A percentile compares a stretch with the other conserved stretches of the same genome.
Evolutionary conservation across 1,139 yeast species (phyloP).

Genomic region (Magnusiomyces clavatus): DNA sequence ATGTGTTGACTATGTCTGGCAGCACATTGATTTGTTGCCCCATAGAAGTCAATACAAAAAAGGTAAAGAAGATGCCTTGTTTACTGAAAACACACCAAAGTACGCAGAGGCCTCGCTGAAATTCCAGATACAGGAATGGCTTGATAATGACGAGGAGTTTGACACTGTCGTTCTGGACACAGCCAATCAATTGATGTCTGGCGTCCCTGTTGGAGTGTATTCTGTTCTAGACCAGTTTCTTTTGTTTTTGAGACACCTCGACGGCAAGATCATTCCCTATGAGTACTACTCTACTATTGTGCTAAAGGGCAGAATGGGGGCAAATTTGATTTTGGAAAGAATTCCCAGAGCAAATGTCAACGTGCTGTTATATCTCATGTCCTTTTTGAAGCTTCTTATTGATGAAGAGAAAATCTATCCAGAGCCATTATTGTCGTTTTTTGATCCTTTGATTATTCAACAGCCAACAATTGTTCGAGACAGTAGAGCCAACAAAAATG

Average conservation of each 20-base stretch:
- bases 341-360: slow-evolving; percentile 37
- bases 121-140: slow-evolving; percentile 30
- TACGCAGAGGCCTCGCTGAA: slow-evolving; percentile 19
- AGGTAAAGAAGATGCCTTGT: slow-evolving; percentile 10
- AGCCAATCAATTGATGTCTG: slow-evolving; percentile 21
- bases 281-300: slow-evolving; percentile 25
- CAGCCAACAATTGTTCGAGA: background rate
- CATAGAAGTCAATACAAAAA: slow-evolving; percentile 8
- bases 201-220: slow-evolving; percentile 22
- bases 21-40: slow-evolving; percentile 11
- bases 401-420: slow-evolving; percentile 22
- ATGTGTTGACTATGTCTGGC: slow-evolving; percentile 33
- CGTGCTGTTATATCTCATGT: slow-evolving; percentile 34
- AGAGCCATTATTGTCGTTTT: background rate
- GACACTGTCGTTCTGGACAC: slow-evolving; percentile 28
- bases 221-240: slow-evolving; percentile 31
- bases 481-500: background rate
- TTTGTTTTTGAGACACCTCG: slow-evolving; percentile 31
- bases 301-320: slow-evolving; percentile 11
- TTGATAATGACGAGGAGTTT: slow-evolving; percentile 30
- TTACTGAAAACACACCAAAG: slow-evolving; percentile 13
- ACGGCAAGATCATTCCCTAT: slow-evolving; percentile 37
- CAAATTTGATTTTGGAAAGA: slow-evolving; percentile 28
- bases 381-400: slow-evolving; percentile 32
- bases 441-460: slow-evolving; percentile 1